Percentiles rank a stretch among this genome's conserved stretches.
Conservation (phyloP, 73 alveolate genomes). For the Blepharisma stoltei region DNA sequence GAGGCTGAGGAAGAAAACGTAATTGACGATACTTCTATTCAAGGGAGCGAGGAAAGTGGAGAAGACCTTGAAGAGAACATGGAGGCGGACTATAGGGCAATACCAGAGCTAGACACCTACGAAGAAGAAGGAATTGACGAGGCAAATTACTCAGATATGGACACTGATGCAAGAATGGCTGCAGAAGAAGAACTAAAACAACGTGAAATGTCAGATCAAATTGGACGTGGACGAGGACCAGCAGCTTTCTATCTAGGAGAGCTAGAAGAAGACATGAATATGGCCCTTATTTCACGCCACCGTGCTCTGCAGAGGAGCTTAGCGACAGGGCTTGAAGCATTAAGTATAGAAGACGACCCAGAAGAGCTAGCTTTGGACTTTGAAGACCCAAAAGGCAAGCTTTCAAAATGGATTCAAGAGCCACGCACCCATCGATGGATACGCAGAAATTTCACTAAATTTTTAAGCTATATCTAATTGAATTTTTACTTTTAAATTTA, state of each 20-base stretch:
- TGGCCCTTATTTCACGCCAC: constrained; percentile 22
- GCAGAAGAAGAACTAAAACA: constrained; percentile 83
- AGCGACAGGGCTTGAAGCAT: constrained; percentile 28
- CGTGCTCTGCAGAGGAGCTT: neutral
- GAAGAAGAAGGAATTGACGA: constrained; percentile 90
- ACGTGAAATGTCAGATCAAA: constrained; percentile 56
- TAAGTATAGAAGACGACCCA: constrained; percentile 44
- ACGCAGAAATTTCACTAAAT: constrained; percentile 75
- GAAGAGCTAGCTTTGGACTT: constrained; percentile 81
- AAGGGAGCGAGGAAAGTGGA: constrained; percentile 47
- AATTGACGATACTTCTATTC: constrained; percentile 31
- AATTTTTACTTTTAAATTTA: constrained; percentile 38
- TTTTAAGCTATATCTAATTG: no score
- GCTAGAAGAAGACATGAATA: constrained; percentile 65
- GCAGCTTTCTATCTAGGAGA: constrained; percentile 70
- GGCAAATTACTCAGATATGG: constrained; percentile 64
- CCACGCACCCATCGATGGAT: constrained; percentile 88
- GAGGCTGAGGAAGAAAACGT: constrained; percentile 40
- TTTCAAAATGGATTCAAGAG: constrained; percentile 86
- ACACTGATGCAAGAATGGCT: constrained; percentile 79
- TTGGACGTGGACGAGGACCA: constrained; percentile 66
- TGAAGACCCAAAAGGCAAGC: constrained; percentile 94
- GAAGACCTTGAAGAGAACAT: constrained; percentile 63
- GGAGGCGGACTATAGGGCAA: constrained; percentile 81
- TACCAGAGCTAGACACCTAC: constrained; percentile 83